phyloP scores from a whole-genome alignment of 2,329 filamentous ascomycete species.

The Diplodia seriata region DNA sequence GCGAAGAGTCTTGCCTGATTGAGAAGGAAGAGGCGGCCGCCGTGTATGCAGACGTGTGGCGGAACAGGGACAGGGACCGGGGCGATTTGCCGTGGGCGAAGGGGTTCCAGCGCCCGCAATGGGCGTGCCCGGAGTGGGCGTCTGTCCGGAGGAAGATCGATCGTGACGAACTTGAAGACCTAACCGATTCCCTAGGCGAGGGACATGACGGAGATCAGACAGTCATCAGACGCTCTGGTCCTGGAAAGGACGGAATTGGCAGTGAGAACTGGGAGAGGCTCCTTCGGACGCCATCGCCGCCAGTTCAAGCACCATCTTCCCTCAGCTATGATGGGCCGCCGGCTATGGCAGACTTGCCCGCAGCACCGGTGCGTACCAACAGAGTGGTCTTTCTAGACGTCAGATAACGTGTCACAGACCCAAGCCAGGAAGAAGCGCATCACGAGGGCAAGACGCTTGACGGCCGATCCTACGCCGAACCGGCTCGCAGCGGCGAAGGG shows the following conservation, averaged over 20 bases:
- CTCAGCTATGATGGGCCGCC: no score
- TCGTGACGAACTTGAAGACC: not conserved
- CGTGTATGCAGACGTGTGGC: not conserved
- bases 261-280: constrained; percentile 3
- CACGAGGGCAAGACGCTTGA: not conserved
- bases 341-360: no score
- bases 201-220: not conserved
- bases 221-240: not conserved
- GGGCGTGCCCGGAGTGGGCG: not conserved
- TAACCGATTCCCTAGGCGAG: not conserved
- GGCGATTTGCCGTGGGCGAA: not conserved
- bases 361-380: no score
- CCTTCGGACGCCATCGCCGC: not conserved
- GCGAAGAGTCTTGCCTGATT: not conserved
- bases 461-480: not conserved
- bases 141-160: not conserved
- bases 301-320: no score
- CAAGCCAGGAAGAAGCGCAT: not conserved
- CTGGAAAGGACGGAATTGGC: no score
- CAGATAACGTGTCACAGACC: not conserved
- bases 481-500: not conserved
- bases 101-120: no score
- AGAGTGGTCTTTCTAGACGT: not conserved
- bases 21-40: not conserved
- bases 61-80: not conserved